Conservation (phyloP, 345 rosid species). For the Eucalyptus curtisii region DNA sequence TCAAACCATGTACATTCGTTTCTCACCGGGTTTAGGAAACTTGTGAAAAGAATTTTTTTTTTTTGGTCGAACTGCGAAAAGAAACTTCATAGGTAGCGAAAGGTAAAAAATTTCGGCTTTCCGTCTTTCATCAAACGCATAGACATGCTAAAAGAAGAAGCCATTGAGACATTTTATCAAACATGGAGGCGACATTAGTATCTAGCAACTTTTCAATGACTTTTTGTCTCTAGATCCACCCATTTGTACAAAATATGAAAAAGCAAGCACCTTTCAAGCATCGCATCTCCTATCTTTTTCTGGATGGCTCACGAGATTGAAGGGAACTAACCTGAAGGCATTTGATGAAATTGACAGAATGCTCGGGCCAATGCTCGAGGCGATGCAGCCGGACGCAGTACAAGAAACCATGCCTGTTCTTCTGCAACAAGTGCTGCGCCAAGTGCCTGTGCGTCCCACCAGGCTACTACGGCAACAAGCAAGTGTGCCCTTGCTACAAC, state of each 20-base stretch:
- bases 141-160: neutral
- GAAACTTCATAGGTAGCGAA: neutral
- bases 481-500: constrained; percentile 62
- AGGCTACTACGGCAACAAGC: constrained; percentile 56
- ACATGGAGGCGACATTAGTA: neutral
- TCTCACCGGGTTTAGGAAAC: neutral
- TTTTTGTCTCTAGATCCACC: neutral
- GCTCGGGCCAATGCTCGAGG: constrained; percentile 30
- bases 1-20: neutral
- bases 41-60: neutral
- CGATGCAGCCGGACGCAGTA: constrained; percentile 61
- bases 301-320: neutral
- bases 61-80: neutral
- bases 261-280: neutral
- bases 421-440: constrained; percentile 66
- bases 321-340: neutral
- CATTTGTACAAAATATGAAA: neutral
- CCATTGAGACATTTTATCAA: neutral
- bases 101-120: neutral
- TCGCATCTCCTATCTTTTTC: neutral
- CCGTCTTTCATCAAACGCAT: neutral
- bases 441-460: constrained; percentile 80
- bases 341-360: constrained; percentile 18
- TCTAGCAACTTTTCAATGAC: neutral
- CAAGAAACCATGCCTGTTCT: constrained; percentile 64